phyloP scores from a whole-genome alignment of 1,139 yeast species.

The Wickerhamiella pararugosa region DNA sequence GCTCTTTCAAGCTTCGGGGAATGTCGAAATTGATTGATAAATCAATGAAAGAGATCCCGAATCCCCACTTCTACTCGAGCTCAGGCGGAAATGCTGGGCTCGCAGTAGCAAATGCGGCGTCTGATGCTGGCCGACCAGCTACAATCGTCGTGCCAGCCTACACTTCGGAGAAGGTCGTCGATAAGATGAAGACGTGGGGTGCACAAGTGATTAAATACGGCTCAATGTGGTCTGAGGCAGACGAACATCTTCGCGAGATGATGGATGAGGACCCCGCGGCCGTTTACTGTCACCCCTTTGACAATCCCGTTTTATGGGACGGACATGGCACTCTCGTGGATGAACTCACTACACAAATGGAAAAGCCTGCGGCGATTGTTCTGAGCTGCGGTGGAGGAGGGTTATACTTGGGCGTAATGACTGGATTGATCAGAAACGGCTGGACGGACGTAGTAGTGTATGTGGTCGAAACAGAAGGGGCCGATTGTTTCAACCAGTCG shows the following conservation, averaged over 20 bases:
- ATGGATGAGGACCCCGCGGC: constrained; percentile 21
- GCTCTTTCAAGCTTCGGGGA: constrained; percentile 59
- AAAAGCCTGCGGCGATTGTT: constrained; percentile 40
- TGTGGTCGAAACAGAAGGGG: constrained; percentile 53
- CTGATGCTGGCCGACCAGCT: constrained; percentile 33
- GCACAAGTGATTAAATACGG: constrained; percentile 45
- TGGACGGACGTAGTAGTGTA: constrained; percentile 34
- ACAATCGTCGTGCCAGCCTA: constrained; percentile 50
- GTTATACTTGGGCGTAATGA: constrained; percentile 46
- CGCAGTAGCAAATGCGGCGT: constrained; percentile 54
- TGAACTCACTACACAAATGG: constrained; percentile 37
- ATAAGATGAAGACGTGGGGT: constrained; percentile 31
- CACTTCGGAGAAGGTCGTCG: constrained; percentile 30
- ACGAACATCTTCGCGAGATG: constrained; percentile 32
- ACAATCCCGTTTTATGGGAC: constrained; percentile 47
- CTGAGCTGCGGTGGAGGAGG: constrained; percentile 73
- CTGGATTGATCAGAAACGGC: constrained; percentile 35
- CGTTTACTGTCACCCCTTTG: constrained; percentile 59
- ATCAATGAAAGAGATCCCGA: constrained; percentile 22
- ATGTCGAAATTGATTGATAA: constrained; percentile 30
- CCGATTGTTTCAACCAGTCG: constrained; percentile 36
- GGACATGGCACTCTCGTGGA: constrained; percentile 50
- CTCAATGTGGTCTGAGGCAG: constrained; percentile 52
- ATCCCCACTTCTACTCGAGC: constrained; percentile 36
- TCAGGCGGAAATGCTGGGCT: constrained; percentile 74